Evolutionary conservation across 441 rosid species (phyloP), one percentile per base, ranked within the genome.

Genomic region (Aquilaria agallochum): DNA sequence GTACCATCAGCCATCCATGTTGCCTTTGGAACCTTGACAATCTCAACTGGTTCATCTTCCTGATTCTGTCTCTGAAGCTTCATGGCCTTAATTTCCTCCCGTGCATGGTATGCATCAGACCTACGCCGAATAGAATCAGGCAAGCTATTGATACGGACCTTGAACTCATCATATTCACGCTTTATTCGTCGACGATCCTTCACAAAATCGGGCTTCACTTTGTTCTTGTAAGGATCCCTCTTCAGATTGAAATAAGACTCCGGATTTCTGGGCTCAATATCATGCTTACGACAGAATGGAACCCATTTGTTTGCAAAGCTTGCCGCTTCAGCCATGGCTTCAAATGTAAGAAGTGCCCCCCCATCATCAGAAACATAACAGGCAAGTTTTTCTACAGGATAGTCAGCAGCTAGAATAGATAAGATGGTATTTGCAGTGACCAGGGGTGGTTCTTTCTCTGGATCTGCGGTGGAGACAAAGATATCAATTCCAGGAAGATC

Each of bases 241-340:
- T 83, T 89, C 81, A 84, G 68, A 72, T 63, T 83, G 69, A 89
- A 89, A 64, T 89, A 89, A 1, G 91, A 81, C 55, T 86, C 96
- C 0, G 96, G 93, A 73, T 84, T 86, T 72, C 96, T 79, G 11
- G 96, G 96, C 78, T 89, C 93, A 50, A 89, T 83, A 46, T 52
- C 55, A 73, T 89, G 93, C 70, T 89, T 89, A 40, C 91, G 86
- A 74, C 96, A 89, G 65, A 89, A 89, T 9, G 96, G 96, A 65
- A 83, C 96, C 96, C 96, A 89, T 5, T 74, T 56, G 58, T 84
- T 89, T 63, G 97, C 90, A 68, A 83, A 91, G 74, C 96, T 88
- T 4, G 96, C 96, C 11, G 96, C 94, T 79, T 91, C 97, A 50
- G 97, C 97, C 96, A 91, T 86, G 58, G 97, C 97, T 76, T 91